phyloP scores from a whole-genome alignment of 2,329 filamentous ascomycete species.

The Annulohypoxylon truncatum region DNA sequence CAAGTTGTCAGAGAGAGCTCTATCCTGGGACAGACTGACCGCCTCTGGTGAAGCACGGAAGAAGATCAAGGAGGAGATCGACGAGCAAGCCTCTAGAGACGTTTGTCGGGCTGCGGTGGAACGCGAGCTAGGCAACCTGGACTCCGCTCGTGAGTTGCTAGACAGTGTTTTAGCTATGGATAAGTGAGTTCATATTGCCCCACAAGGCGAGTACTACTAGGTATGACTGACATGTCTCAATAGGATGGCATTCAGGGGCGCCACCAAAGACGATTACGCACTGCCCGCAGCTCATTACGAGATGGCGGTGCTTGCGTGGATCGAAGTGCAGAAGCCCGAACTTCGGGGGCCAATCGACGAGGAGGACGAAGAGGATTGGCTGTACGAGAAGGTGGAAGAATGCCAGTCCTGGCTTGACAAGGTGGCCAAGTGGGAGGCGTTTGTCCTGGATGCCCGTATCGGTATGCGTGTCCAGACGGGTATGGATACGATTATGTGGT shows the following conservation, averaged over 20 bases:
- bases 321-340: constrained; percentile 64
- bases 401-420: constrained; percentile 74
- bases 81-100: constrained; percentile 73
- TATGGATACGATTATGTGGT: constrained; percentile 72
- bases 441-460: constrained; percentile 78
- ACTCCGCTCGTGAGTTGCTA: constrained; percentile 74
- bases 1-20: constrained; percentile 68
- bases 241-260: constrained; percentile 67
- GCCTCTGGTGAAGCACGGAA: constrained; percentile 54
- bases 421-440: constrained; percentile 76
- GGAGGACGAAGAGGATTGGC: constrained; percentile 38
- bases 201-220: neutral
- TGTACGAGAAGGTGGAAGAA: constrained; percentile 64
- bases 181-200: constrained; percentile 56
- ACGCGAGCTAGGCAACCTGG: constrained; percentile 70
- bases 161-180: constrained; percentile 74
- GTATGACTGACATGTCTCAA: constrained; percentile 27
- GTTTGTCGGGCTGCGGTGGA: constrained; percentile 75
- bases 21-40: constrained; percentile 74
- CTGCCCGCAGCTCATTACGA: constrained; percentile 86
- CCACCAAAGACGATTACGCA: constrained; percentile 75
- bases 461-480: constrained; percentile 79
- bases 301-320: constrained; percentile 84
- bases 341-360: constrained; percentile 43
- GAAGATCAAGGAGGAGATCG: constrained; percentile 63